A percentile compares a stretch with the other conserved stretches of the same genome.
phyloP scores from a whole-genome alignment of 805 yeast genomes.

The Wickerhamiella bombiphila region DNA sequence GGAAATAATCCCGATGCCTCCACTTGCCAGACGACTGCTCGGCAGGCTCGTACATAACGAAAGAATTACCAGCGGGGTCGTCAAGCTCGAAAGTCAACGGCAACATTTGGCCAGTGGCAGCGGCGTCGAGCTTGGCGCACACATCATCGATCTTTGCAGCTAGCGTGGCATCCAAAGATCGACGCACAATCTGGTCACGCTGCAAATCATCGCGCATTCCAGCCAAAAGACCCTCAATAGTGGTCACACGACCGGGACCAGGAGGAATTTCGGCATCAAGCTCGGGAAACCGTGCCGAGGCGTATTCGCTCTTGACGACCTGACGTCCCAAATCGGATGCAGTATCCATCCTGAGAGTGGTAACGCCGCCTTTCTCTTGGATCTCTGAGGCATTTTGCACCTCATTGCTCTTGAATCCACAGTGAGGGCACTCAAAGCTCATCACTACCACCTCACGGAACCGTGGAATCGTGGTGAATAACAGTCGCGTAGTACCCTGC shows the following conservation, averaged over 20 bases:
- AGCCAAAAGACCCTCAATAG: conserved; percentile 72
- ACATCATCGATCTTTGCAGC: conserved; percentile 61
- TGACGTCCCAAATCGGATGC: conserved; percentile 73
- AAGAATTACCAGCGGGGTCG: conserved; percentile 95
- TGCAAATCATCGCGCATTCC: conserved; percentile 75
- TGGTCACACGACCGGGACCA: conserved; percentile 82
- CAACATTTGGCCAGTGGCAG: conserved; percentile 50
- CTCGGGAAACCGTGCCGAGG: conserved; percentile 64
- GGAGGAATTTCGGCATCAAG: conserved; percentile 92
- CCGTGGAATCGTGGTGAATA: conserved; percentile 79
- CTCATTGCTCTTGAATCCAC: conserved; percentile 81
- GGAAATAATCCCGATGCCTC: conserved; percentile 65
- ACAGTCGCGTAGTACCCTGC: conserved; percentile 66
- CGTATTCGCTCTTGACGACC: conserved; percentile 80
- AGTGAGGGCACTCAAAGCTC: conserved; percentile 94
- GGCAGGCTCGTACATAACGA: conserved; percentile 60
- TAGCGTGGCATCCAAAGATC: conserved; percentile 56
- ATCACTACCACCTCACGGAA: conserved; percentile 82
- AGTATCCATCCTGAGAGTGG: conserved; percentile 50
- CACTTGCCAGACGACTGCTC: conserved; percentile 83
- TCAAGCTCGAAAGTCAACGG: conserved; percentile 72
- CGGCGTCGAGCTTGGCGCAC: conserved; percentile 42
- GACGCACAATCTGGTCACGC: conserved; percentile 69
- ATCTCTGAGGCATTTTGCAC: conserved; percentile 91
- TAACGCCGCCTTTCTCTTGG: conserved; percentile 75